A percentile compares a stretch with the other conserved stretches of the same genome.
phyloP scores from a whole-genome alignment of 257 asterid genomes.

The Ajuga chamaepitys region DNA sequence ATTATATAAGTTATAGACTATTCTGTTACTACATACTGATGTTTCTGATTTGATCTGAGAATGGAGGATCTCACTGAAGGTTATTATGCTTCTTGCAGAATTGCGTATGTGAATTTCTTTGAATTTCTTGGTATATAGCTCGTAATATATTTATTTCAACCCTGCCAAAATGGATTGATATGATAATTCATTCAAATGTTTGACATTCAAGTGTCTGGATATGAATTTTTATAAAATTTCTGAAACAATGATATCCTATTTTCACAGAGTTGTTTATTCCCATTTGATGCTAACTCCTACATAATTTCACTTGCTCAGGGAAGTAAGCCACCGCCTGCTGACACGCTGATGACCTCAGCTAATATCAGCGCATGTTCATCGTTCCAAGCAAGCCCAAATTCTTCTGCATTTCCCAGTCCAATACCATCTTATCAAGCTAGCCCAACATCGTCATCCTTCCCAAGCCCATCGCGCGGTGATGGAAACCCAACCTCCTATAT shows the following conservation, averaged over 20 bases:
- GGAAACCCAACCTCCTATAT: constrained; percentile 41
- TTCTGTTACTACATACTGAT: background rate
- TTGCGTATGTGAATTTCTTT: background rate
- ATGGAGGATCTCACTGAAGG: background rate
- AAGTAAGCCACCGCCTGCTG: constrained; percentile 36
- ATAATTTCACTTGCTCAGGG: constrained; percentile 32
- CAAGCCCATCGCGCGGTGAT: constrained; percentile 61
- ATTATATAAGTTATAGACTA: background rate
- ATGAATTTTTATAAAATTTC: background rate
- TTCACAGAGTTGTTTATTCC: background rate
- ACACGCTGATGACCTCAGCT: constrained; percentile 24
- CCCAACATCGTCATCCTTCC: constrained; percentile 64
- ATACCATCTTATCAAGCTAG: constrained; percentile 71
- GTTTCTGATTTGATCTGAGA: constrained; percentile 1
- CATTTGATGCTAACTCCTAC: background rate
- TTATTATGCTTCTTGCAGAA: background rate
- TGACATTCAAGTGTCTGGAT: background rate
- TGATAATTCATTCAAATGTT: too few species aligned
- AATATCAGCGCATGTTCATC: constrained; percentile 49
- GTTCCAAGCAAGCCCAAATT: constrained; percentile 57
- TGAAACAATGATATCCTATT: background rate
- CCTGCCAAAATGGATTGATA: too few species aligned
- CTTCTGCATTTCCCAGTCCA: constrained; percentile 65
- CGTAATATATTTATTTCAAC: background rate
- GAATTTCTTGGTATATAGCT: background rate